These are phyloP conservation scores for Vitellaria paradoxa DNA, from an alignment of 179 eudicot species.

Conservation along the genomic window DNA sequence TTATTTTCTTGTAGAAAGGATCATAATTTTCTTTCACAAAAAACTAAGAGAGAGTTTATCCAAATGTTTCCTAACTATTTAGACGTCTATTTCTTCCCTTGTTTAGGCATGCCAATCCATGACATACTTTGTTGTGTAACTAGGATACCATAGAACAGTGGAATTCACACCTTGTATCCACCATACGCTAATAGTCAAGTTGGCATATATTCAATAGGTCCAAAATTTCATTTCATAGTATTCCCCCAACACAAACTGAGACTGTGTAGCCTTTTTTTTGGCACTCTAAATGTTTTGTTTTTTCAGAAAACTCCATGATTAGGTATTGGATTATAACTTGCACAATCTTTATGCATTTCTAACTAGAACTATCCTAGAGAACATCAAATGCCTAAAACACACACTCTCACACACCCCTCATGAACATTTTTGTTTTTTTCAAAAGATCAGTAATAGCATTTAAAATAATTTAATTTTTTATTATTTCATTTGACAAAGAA, in stretches of 20 bases:
- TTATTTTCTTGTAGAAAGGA: not conserved
- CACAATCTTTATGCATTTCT: no score
- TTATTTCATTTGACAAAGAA: not conserved
- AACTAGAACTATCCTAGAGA: no score
- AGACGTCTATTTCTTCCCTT: not conserved
- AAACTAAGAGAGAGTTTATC: not conserved
- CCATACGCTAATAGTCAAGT: not conserved
- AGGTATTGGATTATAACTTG: no score
- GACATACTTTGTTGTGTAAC: not conserved
- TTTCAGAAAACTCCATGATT: no score
- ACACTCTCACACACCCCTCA: no score
- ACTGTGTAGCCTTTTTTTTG: not conserved
- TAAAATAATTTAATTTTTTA: no score
- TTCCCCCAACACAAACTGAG: not conserved
- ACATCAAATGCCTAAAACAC: no score
- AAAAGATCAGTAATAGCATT: no score
- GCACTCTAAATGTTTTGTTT: no score
- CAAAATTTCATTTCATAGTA: not conserved
- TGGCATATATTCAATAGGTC: not conserved
- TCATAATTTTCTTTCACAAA: not conserved
- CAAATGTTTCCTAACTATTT: slow-evolving; percentile 1
- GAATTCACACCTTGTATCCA: not conserved
- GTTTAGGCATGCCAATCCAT: not conserved
- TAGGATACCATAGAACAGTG: not conserved
- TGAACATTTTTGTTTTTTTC: no score